Conservation (phyloP, 371 early-diverging fungal species). For the Mortierella sp. region DNA sequence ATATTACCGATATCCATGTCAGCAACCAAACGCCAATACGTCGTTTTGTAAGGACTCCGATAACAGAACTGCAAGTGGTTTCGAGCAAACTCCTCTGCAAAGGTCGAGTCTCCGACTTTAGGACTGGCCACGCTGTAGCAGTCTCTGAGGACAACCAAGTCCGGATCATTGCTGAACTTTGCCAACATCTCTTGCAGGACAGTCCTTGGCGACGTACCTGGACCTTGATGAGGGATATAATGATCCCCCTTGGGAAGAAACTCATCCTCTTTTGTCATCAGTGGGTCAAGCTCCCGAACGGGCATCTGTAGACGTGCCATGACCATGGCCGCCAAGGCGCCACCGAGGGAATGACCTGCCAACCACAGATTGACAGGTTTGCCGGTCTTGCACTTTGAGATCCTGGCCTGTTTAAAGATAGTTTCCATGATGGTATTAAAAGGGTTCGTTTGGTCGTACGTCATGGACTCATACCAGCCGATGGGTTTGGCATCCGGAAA, state of each 20-base stretch:
- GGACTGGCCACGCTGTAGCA: slow-evolving; percentile 61
- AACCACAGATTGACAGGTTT: slow-evolving; percentile 62
- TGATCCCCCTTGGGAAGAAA: too few species aligned
- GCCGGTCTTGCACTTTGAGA: slow-evolving; percentile 25
- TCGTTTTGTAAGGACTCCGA: slow-evolving; percentile 21
- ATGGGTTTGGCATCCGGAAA: slow-evolving; percentile 42
- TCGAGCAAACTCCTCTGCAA: slow-evolving; percentile 51
- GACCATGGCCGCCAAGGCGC: slow-evolving; percentile 58
- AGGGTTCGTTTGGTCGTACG: slow-evolving; percentile 56
- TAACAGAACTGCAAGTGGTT: slow-evolving; percentile 17
- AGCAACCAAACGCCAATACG: slow-evolving; percentile 37
- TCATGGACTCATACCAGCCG: slow-evolving; percentile 12
- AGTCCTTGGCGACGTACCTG: slow-evolving; percentile 13
- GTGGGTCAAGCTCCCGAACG: slow-evolving; percentile 47
- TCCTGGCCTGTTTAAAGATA: slow-evolving; percentile 52
- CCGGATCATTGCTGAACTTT: slow-evolving; percentile 15
- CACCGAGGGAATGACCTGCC: slow-evolving; percentile 64
- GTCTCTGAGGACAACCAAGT: slow-evolving; percentile 51
- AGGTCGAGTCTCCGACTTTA: slow-evolving; percentile 59
- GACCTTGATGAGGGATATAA: slow-evolving; percentile 3
- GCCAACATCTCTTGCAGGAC: slow-evolving; percentile 40
- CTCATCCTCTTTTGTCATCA: slow-evolving; percentile 8
- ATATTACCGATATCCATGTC: slow-evolving; percentile 37
- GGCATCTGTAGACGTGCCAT: slow-evolving; percentile 64
- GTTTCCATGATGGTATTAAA: slow-evolving; percentile 58